A percentile compares a stretch with the other conserved stretches of the same genome.
These are phyloP conservation scores for Tetracentron sinense DNA, from an alignment of 164 flowering plant species.

Conservation along the genomic window DNA sequence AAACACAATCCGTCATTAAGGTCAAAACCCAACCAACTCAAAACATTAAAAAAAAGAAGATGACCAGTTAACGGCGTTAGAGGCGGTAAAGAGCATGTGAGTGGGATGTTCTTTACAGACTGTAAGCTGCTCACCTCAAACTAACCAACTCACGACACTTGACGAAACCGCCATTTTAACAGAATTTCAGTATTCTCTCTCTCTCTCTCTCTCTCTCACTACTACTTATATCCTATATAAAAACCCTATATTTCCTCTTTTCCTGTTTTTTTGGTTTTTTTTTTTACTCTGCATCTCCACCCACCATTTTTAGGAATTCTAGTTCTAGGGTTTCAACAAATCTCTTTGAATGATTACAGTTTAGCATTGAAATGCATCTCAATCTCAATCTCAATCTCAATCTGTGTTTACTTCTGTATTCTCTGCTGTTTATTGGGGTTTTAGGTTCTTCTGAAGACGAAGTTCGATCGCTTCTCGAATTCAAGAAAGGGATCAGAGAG, in stretches of 20 bases:
- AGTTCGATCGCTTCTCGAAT: slow-evolving; percentile 63
- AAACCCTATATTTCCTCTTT: slow-evolving; percentile 1
- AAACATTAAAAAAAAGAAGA: no score
- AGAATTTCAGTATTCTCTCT: slow-evolving; percentile 14
- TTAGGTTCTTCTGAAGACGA: slow-evolving; percentile 29
- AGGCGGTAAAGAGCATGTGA: no score
- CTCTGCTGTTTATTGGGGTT: neutral
- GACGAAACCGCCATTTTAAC: slow-evolving; percentile 34
- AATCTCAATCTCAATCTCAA: slow-evolving; percentile 23
- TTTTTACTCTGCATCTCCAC: neutral
- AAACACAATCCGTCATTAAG: no score
- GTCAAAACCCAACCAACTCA: no score
- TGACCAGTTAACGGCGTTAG: no score
- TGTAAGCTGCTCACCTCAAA: slow-evolving; percentile 33
- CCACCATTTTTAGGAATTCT: neutral
- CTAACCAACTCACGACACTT: slow-evolving; percentile 20
- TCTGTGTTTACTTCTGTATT: slow-evolving; percentile 5
- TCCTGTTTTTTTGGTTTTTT: no score
- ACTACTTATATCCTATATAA: neutral
- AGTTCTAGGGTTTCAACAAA: slow-evolving; percentile 24
- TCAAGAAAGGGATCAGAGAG: slow-evolving; percentile 68
- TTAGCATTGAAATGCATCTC: neutral
- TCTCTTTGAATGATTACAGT: slow-evolving; percentile 17
- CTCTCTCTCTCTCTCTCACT: neutral
- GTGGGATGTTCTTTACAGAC: no score